Evolutionary conservation across 1,284 basidiomycete genomes (phyloP), one percentile per base, ranked within the genome.

Genomic region (Rhodotorula sp.): DNA sequence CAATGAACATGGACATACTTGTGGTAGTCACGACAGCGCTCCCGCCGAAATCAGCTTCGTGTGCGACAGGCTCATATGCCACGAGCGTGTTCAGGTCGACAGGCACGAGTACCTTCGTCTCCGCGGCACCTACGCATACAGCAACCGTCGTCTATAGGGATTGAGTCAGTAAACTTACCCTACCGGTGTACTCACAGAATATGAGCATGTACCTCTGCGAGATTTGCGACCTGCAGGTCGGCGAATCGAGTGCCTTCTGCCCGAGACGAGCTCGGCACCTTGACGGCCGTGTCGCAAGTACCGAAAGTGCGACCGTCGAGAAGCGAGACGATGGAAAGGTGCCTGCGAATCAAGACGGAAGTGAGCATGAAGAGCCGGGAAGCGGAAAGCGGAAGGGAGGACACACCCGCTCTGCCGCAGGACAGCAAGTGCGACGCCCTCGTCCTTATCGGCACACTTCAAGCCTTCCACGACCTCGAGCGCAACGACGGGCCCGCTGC

Each of bases 321-420:
- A 17, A 70, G 55, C 12, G 74, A 76, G 14, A 68, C 42, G 10
- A 72, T 27, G 3, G 72, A 61, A 2, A 76, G 64, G 8, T 57
- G 59, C 4, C 74, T 76, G 58, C 44, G 10, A 7, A 2, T n/a
- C 45, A 7, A 4, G 4, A n/a, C 8, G 53, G 25, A 19, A 27
- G 13, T 1, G 34, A 46, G 23, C 16, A 19, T 1, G 25, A 3
- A 45, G 3, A 19, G 53, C 41, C 23, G 12, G 19, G 21, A 27
- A 7, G 10, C 19, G 54, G 21, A 25, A 27, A 57, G 34, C 34
- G 34, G 34, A n/a, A 25, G 27, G 7, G 12, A 55, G 2, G 17
- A 66, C 71, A 42, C 44, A 75, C 74, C 75, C 75, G 56, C 49
- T 71, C 27, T 57, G 16, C 17, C 73, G 34, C 42, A 77, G 54